These are phyloP conservation scores for Eucalyptus regnans DNA, from an alignment of 345 rosid species.

Conservation along the genomic window DNA sequence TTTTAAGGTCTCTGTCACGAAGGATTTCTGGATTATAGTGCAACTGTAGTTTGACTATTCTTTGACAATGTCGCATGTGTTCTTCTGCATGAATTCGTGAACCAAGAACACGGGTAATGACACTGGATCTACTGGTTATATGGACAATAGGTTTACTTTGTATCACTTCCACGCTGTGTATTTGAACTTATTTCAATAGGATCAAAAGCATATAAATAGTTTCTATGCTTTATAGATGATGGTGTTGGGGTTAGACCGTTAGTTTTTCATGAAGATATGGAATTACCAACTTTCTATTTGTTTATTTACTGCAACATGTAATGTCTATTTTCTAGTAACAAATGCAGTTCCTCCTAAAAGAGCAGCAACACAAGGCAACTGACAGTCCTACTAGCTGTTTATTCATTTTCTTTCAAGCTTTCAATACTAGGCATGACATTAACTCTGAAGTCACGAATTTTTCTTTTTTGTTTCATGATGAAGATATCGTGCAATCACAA, in stretches of 20 bases:
- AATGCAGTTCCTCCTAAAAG: not conserved
- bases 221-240: not conserved
- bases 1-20: not conserved
- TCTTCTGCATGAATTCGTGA: not conserved
- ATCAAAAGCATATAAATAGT: not conserved
- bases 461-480: not conserved
- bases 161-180: not conserved
- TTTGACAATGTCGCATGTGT: not conserved
- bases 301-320: not conserved
- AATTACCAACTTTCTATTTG: not conserved
- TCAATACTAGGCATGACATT: not conserved
- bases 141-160: not conserved
- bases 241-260: not conserved
- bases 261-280: not conserved
- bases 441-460: not conserved
- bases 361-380: not conserved
- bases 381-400: not conserved
- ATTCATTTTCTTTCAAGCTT: not conserved
- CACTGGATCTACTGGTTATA: not conserved
- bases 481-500: slow-evolving; percentile 89
- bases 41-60: not conserved
- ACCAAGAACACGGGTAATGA: not conserved
- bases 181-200: not conserved
- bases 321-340: not conserved
- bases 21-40: not conserved